Evolutionary conservation across 1,284 basidiomycete genomes (phyloP).

Genomic region (Puccinia novopanici): DNA sequence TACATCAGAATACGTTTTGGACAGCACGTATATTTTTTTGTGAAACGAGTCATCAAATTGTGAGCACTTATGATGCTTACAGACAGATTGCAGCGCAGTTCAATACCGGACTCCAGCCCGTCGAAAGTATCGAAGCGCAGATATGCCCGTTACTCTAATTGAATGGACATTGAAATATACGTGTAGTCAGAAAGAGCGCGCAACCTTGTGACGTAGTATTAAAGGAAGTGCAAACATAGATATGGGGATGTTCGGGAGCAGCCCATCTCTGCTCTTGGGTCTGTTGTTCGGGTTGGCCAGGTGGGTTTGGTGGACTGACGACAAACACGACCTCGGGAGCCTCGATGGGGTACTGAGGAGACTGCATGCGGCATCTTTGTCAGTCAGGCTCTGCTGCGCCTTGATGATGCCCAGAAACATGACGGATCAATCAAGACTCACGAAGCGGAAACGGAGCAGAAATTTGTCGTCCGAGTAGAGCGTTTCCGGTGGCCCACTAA

Average conservation of each 20-base stretch:
- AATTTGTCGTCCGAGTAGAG: constrained; percentile 41
- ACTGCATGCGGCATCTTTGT: not conserved
- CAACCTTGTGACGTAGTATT: not conserved
- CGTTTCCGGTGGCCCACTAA: constrained; percentile 43
- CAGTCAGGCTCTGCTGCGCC: not conserved
- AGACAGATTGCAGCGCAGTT: constrained; percentile 59
- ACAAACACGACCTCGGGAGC: constrained; percentile 46
- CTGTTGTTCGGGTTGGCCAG: not conserved
- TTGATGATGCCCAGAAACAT: no score
- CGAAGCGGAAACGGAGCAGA: constrained; percentile 42
- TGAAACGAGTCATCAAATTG: no score
- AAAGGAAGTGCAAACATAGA: constrained; percentile 31
- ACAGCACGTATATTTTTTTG: constrained; percentile 66
- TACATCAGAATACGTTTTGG: constrained; percentile 60
- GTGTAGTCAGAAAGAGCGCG: no score
- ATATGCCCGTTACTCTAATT: constrained; percentile 60
- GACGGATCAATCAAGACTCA: constrained; percentile 3
- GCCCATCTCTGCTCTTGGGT: constrained; percentile 23
- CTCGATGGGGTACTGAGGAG: constrained; percentile 48
- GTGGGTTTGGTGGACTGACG: constrained; percentile 20
- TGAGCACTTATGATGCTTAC: constrained; percentile 3
- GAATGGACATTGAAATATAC: no score
- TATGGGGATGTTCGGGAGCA: constrained; percentile 46
- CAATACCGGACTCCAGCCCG: constrained; percentile 80
- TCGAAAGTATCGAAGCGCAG: constrained; percentile 79